Evolutionary conservation across 139 green algal species (phyloP), one percentile per base, ranked within the genome.

Genomic region (Bryopsis sp.): DNA sequence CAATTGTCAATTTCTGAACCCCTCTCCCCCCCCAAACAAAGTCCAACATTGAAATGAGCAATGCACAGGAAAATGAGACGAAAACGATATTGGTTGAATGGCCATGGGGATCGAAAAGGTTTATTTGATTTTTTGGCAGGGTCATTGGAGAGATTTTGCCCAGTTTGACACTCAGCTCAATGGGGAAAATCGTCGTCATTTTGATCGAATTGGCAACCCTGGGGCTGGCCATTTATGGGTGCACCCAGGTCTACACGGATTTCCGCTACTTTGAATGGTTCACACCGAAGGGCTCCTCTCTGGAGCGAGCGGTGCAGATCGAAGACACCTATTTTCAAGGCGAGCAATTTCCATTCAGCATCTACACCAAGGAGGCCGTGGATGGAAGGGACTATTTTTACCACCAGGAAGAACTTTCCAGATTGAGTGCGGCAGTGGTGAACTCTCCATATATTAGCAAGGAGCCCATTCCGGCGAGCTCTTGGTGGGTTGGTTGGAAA

Each of bases 321-420:
- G 59, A 67, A 38, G 47, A 81, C 4, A 34, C 29, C 29, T 78
- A 75, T 43, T 84, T 84, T 54, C 38, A 29, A n/a, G 48, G 60
- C 39, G 58, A 65, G 34, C 68, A 59, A 34, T 34, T 79, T 11
- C 69, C 75, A 2, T 71, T 82, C 19, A 31, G 28, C 8, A 68
- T 59, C 0, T 74, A 74, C 70, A 82, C 76, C 26, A 62, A 50
- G 8, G 70, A 67, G 19, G 24, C 63, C 0, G 1, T n/a, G 1
- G 58, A 81, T 11, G 32, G 64, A 19, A 33, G 37, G 15, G 69
- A 75, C 39, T 76, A 82, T 47, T 82, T 79, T 28, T 29, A 76
- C 48, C 54, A 79, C 62, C 62, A 76, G 58, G 61, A 79, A 48
- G 54, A 82, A 64, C 61, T 82, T 33, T 28, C 3, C 2, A 57